These are phyloP conservation scores for Lepraria neglecta DNA, from an alignment of 495 filamentous ascomycete species.

Conservation along the genomic window DNA sequence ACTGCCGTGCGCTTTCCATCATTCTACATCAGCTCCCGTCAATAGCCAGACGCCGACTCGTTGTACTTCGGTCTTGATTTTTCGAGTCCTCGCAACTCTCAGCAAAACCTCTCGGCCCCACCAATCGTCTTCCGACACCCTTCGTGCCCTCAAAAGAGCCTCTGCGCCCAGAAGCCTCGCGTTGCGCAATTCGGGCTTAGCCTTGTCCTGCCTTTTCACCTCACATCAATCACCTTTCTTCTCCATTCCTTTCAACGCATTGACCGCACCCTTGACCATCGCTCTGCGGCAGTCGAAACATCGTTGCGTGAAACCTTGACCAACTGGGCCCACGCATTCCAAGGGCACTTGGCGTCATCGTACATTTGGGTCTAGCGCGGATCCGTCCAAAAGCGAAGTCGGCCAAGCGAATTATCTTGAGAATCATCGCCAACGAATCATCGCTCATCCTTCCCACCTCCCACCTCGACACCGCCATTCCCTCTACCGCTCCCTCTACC, in stretches of 20 bases:
- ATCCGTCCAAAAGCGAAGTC: conserved; percentile 16
- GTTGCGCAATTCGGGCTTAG: conserved; percentile 3
- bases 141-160: not conserved
- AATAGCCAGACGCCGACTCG: conserved; percentile 5
- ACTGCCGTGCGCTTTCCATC: conserved; percentile 24
- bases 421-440: conserved; percentile 31
- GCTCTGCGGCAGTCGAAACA: not conserved
- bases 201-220: not conserved
- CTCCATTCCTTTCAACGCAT: conserved; percentile 12
- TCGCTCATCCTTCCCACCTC: conserved; percentile 29
- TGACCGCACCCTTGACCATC: not conserved
- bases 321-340: conserved; percentile 18
- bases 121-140: conserved; percentile 9
- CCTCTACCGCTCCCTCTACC: not conserved
- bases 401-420: conserved; percentile 21
- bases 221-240: not conserved
- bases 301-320: conserved; percentile 1
- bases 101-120: not conserved
- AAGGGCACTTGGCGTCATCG: conserved; percentile 16
- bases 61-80: conserved; percentile 5
- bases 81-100: not conserved
- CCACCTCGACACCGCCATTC: conserved; percentile 18
- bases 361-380: conserved; percentile 20
- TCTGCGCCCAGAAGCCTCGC: conserved; percentile 10
- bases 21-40: conserved; percentile 20